Conservation (phyloP, 495 filamentous ascomycete genomes). For the Penicillium simplicissimum region DNA sequence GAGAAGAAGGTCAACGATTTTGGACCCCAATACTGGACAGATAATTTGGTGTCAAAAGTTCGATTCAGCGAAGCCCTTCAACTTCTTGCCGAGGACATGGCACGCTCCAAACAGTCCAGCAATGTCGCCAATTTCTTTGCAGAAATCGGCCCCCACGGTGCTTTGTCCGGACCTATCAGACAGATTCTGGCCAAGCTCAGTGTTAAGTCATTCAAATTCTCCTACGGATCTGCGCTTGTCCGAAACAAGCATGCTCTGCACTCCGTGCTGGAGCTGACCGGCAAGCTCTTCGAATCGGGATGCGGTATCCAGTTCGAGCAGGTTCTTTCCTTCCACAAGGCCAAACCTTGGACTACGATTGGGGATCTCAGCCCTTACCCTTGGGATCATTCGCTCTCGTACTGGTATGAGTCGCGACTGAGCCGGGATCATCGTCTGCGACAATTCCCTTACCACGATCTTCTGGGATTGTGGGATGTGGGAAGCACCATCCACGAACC, state of each 20-base stretch:
- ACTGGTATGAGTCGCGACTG: slow-evolving; percentile 1
- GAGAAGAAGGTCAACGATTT: background rate
- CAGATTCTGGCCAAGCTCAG: slow-evolving; percentile 14
- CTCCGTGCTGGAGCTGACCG: background rate
- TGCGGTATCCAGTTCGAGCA: slow-evolving; percentile 2
- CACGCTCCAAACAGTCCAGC: background rate
- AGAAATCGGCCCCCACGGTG: slow-evolving; percentile 49
- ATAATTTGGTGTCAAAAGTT: slow-evolving; percentile 28
- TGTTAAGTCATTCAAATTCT: background rate
- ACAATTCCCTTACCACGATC: background rate
- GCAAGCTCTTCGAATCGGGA: background rate
- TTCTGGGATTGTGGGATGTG: background rate
- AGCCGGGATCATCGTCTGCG: background rate
- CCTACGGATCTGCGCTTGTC: slow-evolving; percentile 1
- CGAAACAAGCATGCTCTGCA: background rate
- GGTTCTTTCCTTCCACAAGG: background rate
- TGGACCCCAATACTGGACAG: slow-evolving; percentile 14
- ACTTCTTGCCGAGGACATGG: slow-evolving; percentile 4
- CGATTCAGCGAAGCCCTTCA: slow-evolving; percentile 31
- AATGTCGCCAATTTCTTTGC: slow-evolving; percentile 30
- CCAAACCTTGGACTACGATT: background rate
- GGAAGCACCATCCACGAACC: slow-evolving; percentile 1
- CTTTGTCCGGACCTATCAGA: slow-evolving; percentile 34
- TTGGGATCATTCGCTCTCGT: slow-evolving; percentile 1
- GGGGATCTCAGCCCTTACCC: background rate